Evolutionary conservation across 768 basidiomycete species (phyloP), one percentile per base, ranked within the genome.

Genomic region (Psilocybe tampanensis): DNA sequence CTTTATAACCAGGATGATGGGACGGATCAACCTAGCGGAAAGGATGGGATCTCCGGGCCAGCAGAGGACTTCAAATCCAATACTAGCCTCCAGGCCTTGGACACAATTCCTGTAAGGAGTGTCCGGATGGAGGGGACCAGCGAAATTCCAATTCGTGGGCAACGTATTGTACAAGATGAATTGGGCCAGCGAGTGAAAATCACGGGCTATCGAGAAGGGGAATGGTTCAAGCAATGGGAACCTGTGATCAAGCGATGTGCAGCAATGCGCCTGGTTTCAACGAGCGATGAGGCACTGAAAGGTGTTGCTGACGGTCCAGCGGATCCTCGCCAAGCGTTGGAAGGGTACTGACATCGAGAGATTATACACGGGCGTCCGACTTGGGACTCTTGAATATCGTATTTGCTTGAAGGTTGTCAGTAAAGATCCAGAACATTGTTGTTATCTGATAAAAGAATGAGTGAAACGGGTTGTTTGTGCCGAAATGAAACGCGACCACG

Each of bases 141-240:
- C 52, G 33, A 26, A 44, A 23, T 12, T 22, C 55, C 51, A 18
- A 44, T n/a, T 8, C 44, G 22, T 36, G 33, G 18, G 13, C 55
- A 19, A 3, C 49, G 50, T 13, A 22, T 70, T 42, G 50, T 71
- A 53, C 66, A 56, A 60, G 70, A 68, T 24, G 60, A 59, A 13
- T 58, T 49, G 54, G 79, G 71, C 51, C 67, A 64, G 52, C 70
- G 71, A 13, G 13, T 52, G 68, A 71, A 61, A 23, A 56, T 82
- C 8, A 66, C 81, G 2, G 91, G 90, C 6, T 67, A 82, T 51
- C 76, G 78, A 52, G 92, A 92, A 70, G 86, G 84, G 4, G 81
- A 86, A 56, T 94, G 90, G 90, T 88, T 92, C 68, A 78, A 77
- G 65, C 75, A 76, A 51, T 92, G 90, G 89, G 88, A 92, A 64